Base-by-base conservation (phyloP, 1,284 basidiomycete species). In the Fomitopsis palustris region DNA sequence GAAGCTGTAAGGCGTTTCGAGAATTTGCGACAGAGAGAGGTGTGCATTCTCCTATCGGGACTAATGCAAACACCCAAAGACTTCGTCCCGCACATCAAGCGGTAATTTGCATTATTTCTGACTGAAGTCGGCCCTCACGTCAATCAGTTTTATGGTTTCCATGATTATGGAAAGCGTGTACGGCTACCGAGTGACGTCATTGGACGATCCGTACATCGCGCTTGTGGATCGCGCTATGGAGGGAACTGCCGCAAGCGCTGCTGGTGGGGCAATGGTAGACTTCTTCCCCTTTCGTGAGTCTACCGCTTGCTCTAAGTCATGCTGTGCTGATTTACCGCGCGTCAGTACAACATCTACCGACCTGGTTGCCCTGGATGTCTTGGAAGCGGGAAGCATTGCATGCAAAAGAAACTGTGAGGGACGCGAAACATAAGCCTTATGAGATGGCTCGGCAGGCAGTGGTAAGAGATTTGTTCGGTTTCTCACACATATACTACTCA, bases 11-110 rank as follows among this genome's bases (percentile, higher is more conserved):
- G 41, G 10, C 54, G 54, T 14, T 69, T 65, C 43, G 25, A 56
- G 12, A 43, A 54, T 1, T 53, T 67, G 12, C 68, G 67, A 54
- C 29, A 37, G 16, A 54, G 62, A 21, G 65, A 67, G 47, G 60
- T 60, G 14, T 55, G 64, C 19, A 58, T 49, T 23, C 56, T 68
- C 27, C 58, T 69, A 3, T 35, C 54, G 12, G 54, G 59, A 3
- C 41, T 69, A 10, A 38, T 67, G 5, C 47, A 54, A n/a, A 53
- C 53, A 12, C 65, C 67, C 2, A 62, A 65, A 12, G 58, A 59
- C 19, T 60, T 66, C 31, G 57, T 54, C 17, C 45, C 47, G 12
- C 59, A 63, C 39, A 59, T 68, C 31, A 61, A 64, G 37, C 60
- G 63, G 68, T 66, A 52, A 8, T 61, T 23, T 9, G 21, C 25